phyloP scores from a whole-genome alignment of 2,329 filamentous ascomycete genomes.

The Cordyceps farinosa region DNA sequence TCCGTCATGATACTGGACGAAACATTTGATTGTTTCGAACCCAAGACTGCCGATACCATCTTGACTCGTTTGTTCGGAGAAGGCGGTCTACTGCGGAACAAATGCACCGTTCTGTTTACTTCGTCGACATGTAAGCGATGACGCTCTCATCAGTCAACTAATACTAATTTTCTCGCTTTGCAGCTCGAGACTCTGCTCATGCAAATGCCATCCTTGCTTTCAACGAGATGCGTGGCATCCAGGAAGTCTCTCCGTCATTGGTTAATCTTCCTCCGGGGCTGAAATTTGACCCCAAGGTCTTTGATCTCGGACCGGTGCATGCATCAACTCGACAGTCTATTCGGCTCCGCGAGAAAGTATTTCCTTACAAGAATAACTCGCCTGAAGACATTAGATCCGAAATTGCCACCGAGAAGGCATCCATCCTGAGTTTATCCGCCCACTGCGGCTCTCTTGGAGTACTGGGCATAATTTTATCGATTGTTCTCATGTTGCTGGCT shows the following conservation, averaged over 20 bases:
- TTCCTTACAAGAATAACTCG: not conserved
- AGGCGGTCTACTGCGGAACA: not conserved
- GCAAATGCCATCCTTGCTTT: not conserved
- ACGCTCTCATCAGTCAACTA: not conserved
- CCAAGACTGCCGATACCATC: not conserved
- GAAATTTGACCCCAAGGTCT: not conserved
- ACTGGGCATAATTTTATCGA: not conserved
- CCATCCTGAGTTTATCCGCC: not conserved
- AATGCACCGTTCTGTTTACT: not conserved
- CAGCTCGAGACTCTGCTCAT: not conserved
- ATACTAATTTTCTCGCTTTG: not conserved
- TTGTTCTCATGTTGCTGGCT: not conserved
- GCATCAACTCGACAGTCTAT: not conserved
- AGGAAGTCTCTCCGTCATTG: not conserved
- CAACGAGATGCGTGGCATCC: not conserved
- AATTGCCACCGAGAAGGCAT: not conserved
- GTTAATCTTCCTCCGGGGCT: not conserved
- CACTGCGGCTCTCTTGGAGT: not conserved
- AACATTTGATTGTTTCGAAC: not conserved
- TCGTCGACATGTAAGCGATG: not conserved
- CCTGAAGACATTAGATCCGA: not conserved
- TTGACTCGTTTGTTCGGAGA: not conserved
- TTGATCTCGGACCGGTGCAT: not conserved
- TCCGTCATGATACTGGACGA: not conserved
- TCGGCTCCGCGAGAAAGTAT: not conserved